Percentiles rank a stretch among this genome's conserved stretches.
Conservation (phyloP, 495 filamentous ascomycete species). For the Antarctomyces pellizariae region DNA sequence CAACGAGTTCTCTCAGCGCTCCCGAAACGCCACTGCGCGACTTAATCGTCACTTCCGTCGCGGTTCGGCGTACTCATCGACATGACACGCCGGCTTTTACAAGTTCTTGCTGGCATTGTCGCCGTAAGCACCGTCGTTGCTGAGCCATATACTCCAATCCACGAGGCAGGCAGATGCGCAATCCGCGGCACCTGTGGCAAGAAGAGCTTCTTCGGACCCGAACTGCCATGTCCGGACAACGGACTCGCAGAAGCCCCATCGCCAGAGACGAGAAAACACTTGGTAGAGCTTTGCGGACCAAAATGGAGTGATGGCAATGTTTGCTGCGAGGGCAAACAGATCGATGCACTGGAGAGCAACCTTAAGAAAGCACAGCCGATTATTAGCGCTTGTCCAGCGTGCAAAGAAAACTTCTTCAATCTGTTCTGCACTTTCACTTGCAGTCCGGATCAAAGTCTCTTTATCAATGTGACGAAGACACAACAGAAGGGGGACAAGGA, state of each 20-base stretch:
- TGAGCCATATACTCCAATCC: slow-evolving; percentile 29
- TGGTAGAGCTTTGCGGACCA: slow-evolving; percentile 66
- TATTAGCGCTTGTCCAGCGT: slow-evolving; percentile 82
- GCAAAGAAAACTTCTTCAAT: slow-evolving; percentile 93
- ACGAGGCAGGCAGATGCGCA: slow-evolving; percentile 77
- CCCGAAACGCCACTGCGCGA: too few relatives aligned
- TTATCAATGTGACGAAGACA: slow-evolving; percentile 76
- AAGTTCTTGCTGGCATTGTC: slow-evolving; percentile 6
- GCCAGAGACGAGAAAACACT: slow-evolving; percentile 39
- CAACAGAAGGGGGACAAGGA: slow-evolving; percentile 38
- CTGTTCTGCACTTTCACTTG: slow-evolving; percentile 95
- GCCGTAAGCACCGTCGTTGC: slow-evolving; percentile 4
- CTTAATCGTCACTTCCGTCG: too few relatives aligned
- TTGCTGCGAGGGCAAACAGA: slow-evolving; percentile 48
- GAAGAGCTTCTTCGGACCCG: slow-evolving; percentile 61
- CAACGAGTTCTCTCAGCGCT: too few relatives aligned
- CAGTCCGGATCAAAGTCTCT: slow-evolving; percentile 86
- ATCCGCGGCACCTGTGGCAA: slow-evolving; percentile 81
- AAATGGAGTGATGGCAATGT: slow-evolving; percentile 65
- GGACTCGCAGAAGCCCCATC: slow-evolving; percentile 52
- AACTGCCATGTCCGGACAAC: slow-evolving; percentile 91
- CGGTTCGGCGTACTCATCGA: too few relatives aligned
- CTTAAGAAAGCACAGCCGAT: slow-evolving; percentile 70
- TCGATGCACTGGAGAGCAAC: slow-evolving; percentile 54
- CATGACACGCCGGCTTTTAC: too few relatives aligned